These are phyloP conservation scores for Oryza rufipogon DNA, from an alignment of 176 grass and related monocot species.

Conservation along the genomic window DNA sequence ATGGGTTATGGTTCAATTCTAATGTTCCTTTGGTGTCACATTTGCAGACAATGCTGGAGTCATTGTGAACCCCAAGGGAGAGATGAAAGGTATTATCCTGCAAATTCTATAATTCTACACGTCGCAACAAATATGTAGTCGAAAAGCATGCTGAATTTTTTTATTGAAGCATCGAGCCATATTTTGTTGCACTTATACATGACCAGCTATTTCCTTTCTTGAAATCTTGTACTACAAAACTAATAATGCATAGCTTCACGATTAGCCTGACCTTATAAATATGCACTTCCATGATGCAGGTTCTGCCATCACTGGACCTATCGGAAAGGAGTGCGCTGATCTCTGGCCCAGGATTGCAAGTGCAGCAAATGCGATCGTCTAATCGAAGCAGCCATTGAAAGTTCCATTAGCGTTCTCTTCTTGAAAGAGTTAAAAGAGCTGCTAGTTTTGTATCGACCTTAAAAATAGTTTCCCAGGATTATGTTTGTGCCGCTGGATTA, in stretches of 20 bases:
- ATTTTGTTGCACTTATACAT: slow-evolving; percentile 5
- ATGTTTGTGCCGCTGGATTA: slow-evolving; percentile 31
- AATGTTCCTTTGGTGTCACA: not conserved
- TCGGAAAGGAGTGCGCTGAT: slow-evolving; percentile 92
- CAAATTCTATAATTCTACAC: not conserved
- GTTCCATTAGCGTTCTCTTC: slow-evolving; percentile 12
- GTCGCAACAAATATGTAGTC: not conserved
- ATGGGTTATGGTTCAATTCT: not conserved
- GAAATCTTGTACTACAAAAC: not conserved
- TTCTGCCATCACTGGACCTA: slow-evolving; percentile 91
- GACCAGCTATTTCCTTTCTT: not conserved
- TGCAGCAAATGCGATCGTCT: slow-evolving; percentile 84
- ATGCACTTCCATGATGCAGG: slow-evolving; percentile 29
- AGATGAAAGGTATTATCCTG: slow-evolving; percentile 68
- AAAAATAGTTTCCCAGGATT: slow-evolving; percentile 17
- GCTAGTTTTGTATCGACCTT: not conserved
- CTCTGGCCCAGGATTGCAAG: slow-evolving; percentile 93
- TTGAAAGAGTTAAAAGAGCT: not conserved
- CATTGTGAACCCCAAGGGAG: slow-evolving; percentile 84
- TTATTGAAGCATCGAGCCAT: not conserved
- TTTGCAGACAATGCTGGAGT: slow-evolving; percentile 77
- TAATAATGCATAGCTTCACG: not conserved
- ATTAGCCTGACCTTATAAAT: not conserved
- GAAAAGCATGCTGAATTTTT: not conserved
- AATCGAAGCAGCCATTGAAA: slow-evolving; percentile 18